Evolutionary conservation across 495 filamentous ascomycete genomes (phyloP), one percentile per base, ranked within the genome.

Genomic region (Neurospora sp.): DNA sequence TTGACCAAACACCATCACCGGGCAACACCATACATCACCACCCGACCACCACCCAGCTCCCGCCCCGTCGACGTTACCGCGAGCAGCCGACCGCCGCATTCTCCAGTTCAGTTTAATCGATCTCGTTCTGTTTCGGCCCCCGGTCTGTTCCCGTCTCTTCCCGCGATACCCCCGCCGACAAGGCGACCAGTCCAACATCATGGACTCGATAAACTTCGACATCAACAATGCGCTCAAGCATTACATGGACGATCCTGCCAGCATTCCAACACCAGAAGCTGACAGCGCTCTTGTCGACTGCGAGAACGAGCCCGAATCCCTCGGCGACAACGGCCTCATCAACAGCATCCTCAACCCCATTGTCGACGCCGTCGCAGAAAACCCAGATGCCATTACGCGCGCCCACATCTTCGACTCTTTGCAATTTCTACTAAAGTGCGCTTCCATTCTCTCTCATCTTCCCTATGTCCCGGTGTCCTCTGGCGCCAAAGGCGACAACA

Each of bases 391-490:
- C 70, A 90, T 99, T 69, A 89, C 88, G 53, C 90, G 89, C 81
- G 87, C 90, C 75, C 89, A 89, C 10, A 86, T 89, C 71, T 93
- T 98, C 81, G 96, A 99, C 83, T 95, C 95, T 45, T 82, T 99
- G 70, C 94, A 98, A 78, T 96, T 97, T 78, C 84, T 99, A 44
- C 86, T 99, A 83, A 99, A 99, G 96, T 99, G 90, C 86, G 93
- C 89, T 79, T 88, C 89, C 85, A 88, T 83, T 81, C 89, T 86
- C 83, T 84, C 76, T 82, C 74, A 76, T 73, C 77, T 70, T 0
- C 69, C 48, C 71, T 73, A 59, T 45, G 39, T 40, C 68, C 39
- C 2, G 20, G 27, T 35, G 8, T 10, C 14, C 22, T 9, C 38
- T 10, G 31, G 17, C 4, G 35, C 68, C 38, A n/a, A 69, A 70